Percentiles rank a stretch among this genome's conserved stretches.
Evolutionary conservation across 73 alveolate genomes (phyloP).

Genomic region (Halteria grandinella): DNA sequence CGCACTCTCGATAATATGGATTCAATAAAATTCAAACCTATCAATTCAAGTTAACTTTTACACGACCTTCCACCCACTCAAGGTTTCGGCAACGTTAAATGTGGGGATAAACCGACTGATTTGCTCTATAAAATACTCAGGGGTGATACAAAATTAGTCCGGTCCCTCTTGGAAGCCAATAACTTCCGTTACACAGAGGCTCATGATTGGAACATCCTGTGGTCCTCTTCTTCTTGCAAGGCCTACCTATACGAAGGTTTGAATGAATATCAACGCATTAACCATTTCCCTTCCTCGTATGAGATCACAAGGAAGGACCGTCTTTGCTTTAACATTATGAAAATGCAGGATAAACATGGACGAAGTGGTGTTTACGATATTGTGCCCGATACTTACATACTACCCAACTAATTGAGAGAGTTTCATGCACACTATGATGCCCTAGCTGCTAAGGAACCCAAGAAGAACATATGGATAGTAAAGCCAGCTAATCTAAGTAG

Average conservation of each 20-base stretch:
- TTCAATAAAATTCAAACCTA: conserved; percentile 28
- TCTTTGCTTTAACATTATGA: conserved; percentile 73
- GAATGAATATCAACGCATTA: conserved; percentile 76
- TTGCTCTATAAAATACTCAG: conserved; percentile 62
- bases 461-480: conserved; percentile 81
- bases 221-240: conserved; percentile 70
- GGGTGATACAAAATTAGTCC: conserved; percentile 68
- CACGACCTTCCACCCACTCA: conserved; percentile 46
- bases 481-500: conserved; percentile 83
- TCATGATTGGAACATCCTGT: conserved; percentile 79
- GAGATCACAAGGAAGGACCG: conserved; percentile 89
- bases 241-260: conserved; percentile 81
- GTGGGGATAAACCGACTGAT: conserved; percentile 51
- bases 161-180: conserved; percentile 67
- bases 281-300: conserved; percentile 87
- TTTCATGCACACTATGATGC: conserved; percentile 72
- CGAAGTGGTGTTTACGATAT: conserved; percentile 72
- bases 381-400: conserved; percentile 84
- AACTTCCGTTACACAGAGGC: conserved; percentile 69
- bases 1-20: no score
- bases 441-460: conserved; percentile 25
- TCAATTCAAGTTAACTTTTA: conserved; percentile 17
- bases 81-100: conserved; percentile 20
- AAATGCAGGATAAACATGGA: conserved; percentile 77
- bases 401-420: conserved; percentile 81